Evolutionary conservation across 2,329 filamentous ascomycete genomes (phyloP), one percentile per base, ranked within the genome.

Genomic region (Orbilia blumenaviensis): DNA sequence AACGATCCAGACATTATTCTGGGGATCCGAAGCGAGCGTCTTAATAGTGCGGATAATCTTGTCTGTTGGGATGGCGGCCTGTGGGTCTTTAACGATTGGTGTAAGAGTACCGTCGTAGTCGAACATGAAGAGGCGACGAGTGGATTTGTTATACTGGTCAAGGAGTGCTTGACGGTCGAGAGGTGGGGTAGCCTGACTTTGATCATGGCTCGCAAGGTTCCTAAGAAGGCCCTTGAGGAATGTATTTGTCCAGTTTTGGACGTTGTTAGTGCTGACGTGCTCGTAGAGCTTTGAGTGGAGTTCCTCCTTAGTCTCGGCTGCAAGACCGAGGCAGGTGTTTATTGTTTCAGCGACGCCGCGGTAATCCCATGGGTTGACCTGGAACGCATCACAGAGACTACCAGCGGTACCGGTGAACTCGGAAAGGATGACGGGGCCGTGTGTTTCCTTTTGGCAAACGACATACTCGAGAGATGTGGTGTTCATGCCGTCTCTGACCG

Each of bases 21-120:
- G 86, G 14, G 91, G 89, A 81, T 98, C 93, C 0, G 91, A 87
- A 0, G 94, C 91, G 44, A 99, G 86, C 9, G 88, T 87, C 82
- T 91, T 92, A 73, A 99, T 86, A 0, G 91, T 94, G 29, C 90
- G 88, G 56, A 96, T 90, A 21, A 97, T 88, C 21, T 90, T 89
- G 79, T 93, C 90, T 0, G 94, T 94, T 0, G 95, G 95, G 41
- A 97, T 90, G 2, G 95, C 95, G 3, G 93, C 90, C 79, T 91
- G 90, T 1, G 95, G 95, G 81, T 98, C 93, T 79, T 91, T 91
- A 66, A 98, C 95, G 80, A 99, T 98, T 0, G 94, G 92, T 2
- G 95, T 98, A 66, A 99, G 87, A 0, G 95, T 99, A 54, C 95
- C 95, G 82, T 99, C 95, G 81, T 99, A 99, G 84, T 99, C 95